These are phyloP conservation scores for Eucalyptus sideroxylon DNA, from an alignment of 345 rosid genomes.

Conservation along the genomic window DNA sequence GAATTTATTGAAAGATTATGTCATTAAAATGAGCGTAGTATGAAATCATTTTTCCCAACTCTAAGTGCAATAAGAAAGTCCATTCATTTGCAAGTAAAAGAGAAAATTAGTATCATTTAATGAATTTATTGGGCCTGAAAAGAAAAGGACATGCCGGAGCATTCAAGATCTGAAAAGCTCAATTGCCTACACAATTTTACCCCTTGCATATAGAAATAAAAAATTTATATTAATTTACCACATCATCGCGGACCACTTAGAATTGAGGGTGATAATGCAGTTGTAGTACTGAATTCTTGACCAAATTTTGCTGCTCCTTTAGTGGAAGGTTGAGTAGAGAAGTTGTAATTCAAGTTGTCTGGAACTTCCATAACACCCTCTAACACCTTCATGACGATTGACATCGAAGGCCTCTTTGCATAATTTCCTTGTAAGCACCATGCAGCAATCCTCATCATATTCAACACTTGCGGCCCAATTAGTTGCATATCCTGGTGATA, in stretches of 20 bases:
- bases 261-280: background rate
- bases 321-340: background rate
- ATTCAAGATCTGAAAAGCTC: background rate
- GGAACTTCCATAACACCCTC: background rate
- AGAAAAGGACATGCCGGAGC: background rate
- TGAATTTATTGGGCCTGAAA: background rate
- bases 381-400: background rate
- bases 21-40: rapidly evolving
- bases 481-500: too few species aligned
- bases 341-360: background rate
- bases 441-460: background rate
- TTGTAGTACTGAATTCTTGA: too few species aligned
- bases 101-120: background rate
- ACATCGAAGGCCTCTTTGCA: constrained; percentile 8
- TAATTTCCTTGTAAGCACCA: constrained; percentile 13
- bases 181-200: background rate
- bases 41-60: too few species aligned
- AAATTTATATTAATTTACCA: background rate
- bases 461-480: too few species aligned
- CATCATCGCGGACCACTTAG: background rate
- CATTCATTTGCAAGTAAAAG: background rate
- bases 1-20: too few species aligned
- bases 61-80: too few species aligned
- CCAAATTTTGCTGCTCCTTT: background rate
- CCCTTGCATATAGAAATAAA: background rate